These are phyloP conservation scores for Aspergillus texensis DNA, from an alignment of 2,329 filamentous ascomycete genomes.

Conservation along the genomic window DNA sequence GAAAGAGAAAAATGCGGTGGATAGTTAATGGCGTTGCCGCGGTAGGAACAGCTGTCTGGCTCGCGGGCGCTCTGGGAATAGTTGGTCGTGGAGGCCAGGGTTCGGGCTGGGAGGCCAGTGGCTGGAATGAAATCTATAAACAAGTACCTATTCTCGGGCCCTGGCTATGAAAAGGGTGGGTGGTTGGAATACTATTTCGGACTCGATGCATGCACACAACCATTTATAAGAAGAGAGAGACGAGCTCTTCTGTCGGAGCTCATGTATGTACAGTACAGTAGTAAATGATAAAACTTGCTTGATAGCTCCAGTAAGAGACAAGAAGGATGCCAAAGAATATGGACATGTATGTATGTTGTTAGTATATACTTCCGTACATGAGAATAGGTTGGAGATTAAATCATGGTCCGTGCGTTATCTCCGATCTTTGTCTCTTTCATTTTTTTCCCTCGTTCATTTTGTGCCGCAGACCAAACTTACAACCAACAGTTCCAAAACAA, in stretches of 20 bases:
- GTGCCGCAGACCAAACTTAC: not conserved
- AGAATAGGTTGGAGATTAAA: no score
- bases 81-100: slow-evolving; percentile 71
- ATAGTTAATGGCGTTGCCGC: slow-evolving; percentile 67
- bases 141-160: slow-evolving; percentile 60
- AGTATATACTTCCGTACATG: no score
- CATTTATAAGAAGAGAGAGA: slow-evolving; percentile 11
- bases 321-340: not conserved
- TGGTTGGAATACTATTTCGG: not conserved
- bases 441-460: not conserved
- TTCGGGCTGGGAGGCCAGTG: slow-evolving; percentile 75
- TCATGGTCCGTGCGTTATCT: slow-evolving; percentile 1
- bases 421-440: not conserved
- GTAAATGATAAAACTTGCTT: not conserved
- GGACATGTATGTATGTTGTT: not conserved
- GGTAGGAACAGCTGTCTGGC: slow-evolving; percentile 69
- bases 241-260: not conserved
- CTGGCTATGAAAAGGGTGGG: slow-evolving; percentile 46
- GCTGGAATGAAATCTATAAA: slow-evolving; percentile 75
- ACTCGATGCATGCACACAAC: not conserved
- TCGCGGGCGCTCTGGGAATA: slow-evolving; percentile 76
- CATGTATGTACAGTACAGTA: not conserved
- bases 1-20: slow-evolving; percentile 69
- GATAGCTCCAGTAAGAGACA: not conserved
- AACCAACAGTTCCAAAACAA: not conserved